Evolutionary conservation across 805 yeast genomes (phyloP).

Genomic region (Suhomyces vadensis): DNA sequence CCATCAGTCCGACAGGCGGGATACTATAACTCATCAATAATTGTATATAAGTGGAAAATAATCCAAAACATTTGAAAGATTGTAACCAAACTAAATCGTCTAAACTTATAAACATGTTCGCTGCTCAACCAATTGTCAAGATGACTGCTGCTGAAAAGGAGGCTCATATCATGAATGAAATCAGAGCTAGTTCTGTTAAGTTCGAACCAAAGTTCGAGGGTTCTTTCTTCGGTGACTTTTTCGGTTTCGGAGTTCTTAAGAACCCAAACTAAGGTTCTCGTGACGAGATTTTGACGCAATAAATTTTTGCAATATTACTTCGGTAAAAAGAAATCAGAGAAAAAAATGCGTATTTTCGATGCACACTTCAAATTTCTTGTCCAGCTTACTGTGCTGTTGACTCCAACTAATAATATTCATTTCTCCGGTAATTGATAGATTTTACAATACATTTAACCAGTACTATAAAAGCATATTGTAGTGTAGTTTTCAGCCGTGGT

Average conservation of each 20-base stretch:
- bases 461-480: too few species aligned
- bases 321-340: not conserved
- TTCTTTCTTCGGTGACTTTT: slow-evolving; percentile 42
- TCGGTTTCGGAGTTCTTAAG: slow-evolving; percentile 29
- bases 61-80: too few species aligned
- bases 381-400: not conserved
- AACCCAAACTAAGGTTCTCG: slow-evolving; percentile 8
- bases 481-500: not conserved
- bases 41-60: slow-evolving; percentile 6
- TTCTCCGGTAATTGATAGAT: slow-evolving; percentile 4
- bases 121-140: slow-evolving; percentile 11
- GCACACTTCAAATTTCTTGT: not conserved
- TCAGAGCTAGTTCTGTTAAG: slow-evolving; percentile 34
- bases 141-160: slow-evolving; percentile 43
- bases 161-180: slow-evolving; percentile 47
- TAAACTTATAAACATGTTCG: slow-evolving; percentile 4
- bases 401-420: not conserved
- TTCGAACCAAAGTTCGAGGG: slow-evolving; percentile 44
- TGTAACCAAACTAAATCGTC: too few species aligned
- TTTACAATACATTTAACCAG: too few species aligned
- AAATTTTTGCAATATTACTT: not conserved
- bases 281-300: not conserved
- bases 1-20: slow-evolving; percentile 5
- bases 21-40: not conserved
- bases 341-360: not conserved